These are phyloP conservation scores for Neonectria sp. DNA, from an alignment of 2,329 filamentous ascomycete genomes.

Conservation along the genomic window DNA sequence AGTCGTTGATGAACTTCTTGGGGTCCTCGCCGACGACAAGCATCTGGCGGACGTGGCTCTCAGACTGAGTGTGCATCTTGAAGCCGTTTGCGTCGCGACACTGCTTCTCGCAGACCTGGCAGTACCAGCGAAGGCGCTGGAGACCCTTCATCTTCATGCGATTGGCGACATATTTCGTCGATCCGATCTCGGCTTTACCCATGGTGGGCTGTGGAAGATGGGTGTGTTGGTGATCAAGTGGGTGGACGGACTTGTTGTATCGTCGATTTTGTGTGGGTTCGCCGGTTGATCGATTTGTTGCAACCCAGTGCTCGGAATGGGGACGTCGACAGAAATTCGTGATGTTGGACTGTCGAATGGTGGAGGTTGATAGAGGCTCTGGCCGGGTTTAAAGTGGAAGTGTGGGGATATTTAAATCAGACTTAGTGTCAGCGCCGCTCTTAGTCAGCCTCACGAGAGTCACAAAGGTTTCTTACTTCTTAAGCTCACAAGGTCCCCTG, in stretches of 20 bases:
- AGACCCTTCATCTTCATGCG: constrained; percentile 87
- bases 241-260: background rate
- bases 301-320: background rate
- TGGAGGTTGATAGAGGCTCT: background rate
- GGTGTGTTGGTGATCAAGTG: background rate
- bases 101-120: constrained; percentile 79
- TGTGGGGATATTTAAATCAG: background rate
- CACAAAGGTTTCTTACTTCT: background rate
- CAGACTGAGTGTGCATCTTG: constrained; percentile 88
- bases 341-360: background rate
- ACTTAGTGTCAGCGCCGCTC: background rate
- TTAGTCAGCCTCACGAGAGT: background rate
- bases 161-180: constrained; percentile 91
- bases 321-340: background rate
- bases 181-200: constrained; percentile 93
- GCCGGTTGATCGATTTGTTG: background rate
- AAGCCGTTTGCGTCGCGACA: constrained; percentile 89
- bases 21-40: constrained; percentile 89
- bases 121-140: constrained; percentile 92
- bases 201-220: constrained; percentile 68
- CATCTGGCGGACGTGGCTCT: constrained; percentile 92
- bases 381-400: background rate
- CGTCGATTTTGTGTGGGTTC: background rate
- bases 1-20: constrained; percentile 86
- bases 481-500: background rate